Percentiles rank a stretch among this genome's conserved stretches.
phyloP scores from a whole-genome alignment of 2,329 filamentous ascomycete species.

The Pseudogymnoascus sp. region DNA sequence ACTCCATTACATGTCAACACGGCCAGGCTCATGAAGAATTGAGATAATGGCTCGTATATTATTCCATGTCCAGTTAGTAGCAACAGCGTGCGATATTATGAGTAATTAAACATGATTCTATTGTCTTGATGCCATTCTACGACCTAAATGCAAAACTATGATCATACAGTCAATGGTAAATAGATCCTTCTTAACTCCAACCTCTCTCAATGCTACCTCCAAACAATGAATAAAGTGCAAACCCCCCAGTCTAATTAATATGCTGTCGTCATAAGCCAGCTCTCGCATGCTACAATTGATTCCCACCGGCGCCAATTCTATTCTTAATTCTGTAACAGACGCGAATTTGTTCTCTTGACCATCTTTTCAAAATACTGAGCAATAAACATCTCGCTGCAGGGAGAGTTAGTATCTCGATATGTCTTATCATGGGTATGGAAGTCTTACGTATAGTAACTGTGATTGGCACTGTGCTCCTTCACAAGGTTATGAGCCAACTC shows the following conservation, averaged over 20 bases:
- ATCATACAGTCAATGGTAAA: neutral
- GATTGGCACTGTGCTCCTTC: slow-evolving; percentile 64
- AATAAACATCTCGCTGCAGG: slow-evolving; percentile 61
- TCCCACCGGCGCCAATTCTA: neutral
- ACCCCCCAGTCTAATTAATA: neutral
- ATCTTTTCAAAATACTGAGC: slow-evolving; percentile 69
- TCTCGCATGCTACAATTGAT: neutral
- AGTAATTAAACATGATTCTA: neutral
- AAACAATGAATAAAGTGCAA: neutral
- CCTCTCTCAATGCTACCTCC: neutral
- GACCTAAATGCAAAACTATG: neutral
- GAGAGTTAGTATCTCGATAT: neutral
- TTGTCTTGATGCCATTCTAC: neutral
- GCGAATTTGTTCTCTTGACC: slow-evolving; percentile 33
- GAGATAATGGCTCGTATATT: neutral
- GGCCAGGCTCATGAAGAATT: neutral
- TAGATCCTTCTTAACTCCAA: neutral
- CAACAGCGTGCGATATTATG: too few species aligned
- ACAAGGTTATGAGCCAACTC: slow-evolving; percentile 95
- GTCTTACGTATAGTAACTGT: slow-evolving; percentile 71
- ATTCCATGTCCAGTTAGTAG: neutral
- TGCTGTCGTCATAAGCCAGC: neutral
- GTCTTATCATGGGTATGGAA: neutral
- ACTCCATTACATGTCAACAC: neutral
- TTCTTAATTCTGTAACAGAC: neutral